Conservation (phyloP, 2,329 filamentous ascomycete genomes). For the Orbilia oligospora region DNA sequence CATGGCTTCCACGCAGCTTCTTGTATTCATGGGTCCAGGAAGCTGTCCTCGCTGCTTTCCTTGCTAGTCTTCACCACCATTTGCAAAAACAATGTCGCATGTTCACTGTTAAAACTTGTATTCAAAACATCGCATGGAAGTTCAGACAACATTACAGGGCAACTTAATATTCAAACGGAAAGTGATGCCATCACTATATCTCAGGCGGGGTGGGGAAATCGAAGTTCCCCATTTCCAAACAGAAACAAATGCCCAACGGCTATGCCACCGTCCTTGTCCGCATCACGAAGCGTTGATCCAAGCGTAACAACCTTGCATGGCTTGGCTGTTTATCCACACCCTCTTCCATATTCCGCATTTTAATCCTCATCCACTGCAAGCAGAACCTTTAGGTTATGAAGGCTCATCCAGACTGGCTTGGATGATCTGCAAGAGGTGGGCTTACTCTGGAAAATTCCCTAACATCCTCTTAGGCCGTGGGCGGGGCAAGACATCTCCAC, state of each 20-base stretch:
- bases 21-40: slow-evolving; percentile 48
- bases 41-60: slow-evolving; percentile 29
- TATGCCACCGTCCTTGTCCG: slow-evolving; percentile 41
- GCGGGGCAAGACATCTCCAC: slow-evolving; percentile 30
- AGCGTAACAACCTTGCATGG: slow-evolving; percentile 59
- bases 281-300: slow-evolving; percentile 58
- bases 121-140: slow-evolving; percentile 28
- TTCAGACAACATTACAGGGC: slow-evolving; percentile 22
- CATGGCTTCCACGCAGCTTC: slow-evolving; percentile 61
- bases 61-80: slow-evolving; percentile 26
- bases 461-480: slow-evolving; percentile 34
- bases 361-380: slow-evolving; percentile 47
- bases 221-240: slow-evolving; percentile 48
- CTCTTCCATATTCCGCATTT: slow-evolving; percentile 54
- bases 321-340: slow-evolving; percentile 59
- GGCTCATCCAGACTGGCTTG: slow-evolving; percentile 31
- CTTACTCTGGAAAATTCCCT: slow-evolving; percentile 48
- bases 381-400: slow-evolving; percentile 33
- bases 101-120: slow-evolving; percentile 30
- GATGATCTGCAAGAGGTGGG: slow-evolving; percentile 41
- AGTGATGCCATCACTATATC: slow-evolving; percentile 44
- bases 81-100: slow-evolving; percentile 36
- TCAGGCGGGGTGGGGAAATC: slow-evolving; percentile 45
- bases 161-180: slow-evolving; percentile 9
- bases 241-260: slow-evolving; percentile 27